These are phyloP conservation scores for Seminavis robusta DNA, from an alignment of 108 stramenopile genomes.

Conservation along the genomic window DNA sequence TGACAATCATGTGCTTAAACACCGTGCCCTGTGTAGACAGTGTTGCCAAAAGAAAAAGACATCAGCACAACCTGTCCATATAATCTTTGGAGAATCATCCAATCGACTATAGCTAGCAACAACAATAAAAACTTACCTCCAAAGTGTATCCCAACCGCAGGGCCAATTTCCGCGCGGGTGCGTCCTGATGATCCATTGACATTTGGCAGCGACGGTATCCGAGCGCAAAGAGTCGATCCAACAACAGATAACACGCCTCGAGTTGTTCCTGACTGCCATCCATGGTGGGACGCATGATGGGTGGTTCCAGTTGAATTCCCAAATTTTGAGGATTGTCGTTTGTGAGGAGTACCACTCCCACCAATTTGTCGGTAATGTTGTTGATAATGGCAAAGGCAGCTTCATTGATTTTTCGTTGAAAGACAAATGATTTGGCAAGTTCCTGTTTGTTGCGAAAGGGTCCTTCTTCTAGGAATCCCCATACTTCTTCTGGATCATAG, in stretches of 20 bases:
- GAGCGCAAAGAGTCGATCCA: constrained; percentile 78
- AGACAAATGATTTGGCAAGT: constrained; percentile 54
- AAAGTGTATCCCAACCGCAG: constrained; percentile 70
- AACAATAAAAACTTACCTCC: constrained; percentile 54
- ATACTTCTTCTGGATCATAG: constrained; percentile 72
- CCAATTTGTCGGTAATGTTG: constrained; percentile 54
- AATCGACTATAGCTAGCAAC: too few species aligned
- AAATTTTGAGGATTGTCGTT: constrained; percentile 74
- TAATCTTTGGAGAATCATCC: too few species aligned
- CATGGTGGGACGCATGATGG: constrained; percentile 55
- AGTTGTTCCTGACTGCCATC: constrained; percentile 62
- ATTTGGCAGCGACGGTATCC: constrained; percentile 82
- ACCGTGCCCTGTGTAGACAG: too few species aligned
- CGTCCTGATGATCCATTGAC: constrained; percentile 67
- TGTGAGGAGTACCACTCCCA: constrained; percentile 60
- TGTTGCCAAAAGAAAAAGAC: too few species aligned
- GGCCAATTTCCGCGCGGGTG: constrained; percentile 44
- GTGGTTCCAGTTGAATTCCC: constrained; percentile 66
- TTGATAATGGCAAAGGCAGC: constrained; percentile 80
- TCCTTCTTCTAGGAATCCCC: constrained; percentile 79
- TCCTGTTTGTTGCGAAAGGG: constrained; percentile 47
- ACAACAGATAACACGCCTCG: constrained; percentile 73
- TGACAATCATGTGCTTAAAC: constrained; percentile 73
- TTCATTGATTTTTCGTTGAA: constrained; percentile 53
- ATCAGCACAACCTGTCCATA: too few species aligned